Conservation (phyloP, 2,329 filamentous ascomycete species). For the Stemphylium vesicarium region DNA sequence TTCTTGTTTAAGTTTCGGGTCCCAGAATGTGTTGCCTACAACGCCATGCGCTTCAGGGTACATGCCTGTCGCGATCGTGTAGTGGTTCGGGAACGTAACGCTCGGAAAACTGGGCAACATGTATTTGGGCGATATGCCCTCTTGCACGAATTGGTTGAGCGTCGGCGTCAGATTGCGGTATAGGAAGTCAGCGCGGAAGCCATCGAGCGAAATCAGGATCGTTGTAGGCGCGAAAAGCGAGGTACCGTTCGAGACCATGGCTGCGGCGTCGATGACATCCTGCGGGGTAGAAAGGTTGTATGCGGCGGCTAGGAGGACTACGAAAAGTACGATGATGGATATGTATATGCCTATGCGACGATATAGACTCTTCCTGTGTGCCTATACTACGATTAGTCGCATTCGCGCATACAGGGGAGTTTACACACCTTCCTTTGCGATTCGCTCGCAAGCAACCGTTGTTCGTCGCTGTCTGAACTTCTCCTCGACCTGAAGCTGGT, state of each 20-base stretch:
- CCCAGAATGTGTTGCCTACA: constrained; percentile 95
- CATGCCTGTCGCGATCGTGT: constrained; percentile 87
- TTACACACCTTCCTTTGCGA: constrained; percentile 39
- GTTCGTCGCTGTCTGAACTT: constrained; percentile 56
- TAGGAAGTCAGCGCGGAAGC: constrained; percentile 93
- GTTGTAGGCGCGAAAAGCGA: constrained; percentile 90
- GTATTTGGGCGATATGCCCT: constrained; percentile 87
- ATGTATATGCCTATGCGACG: constrained; percentile 51
- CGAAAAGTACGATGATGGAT: constrained; percentile 60
- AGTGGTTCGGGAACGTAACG: constrained; percentile 94
- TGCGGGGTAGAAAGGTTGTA: constrained; percentile 59
- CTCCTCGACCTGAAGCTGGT: constrained; percentile 40
- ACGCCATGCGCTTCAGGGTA: constrained; percentile 93
- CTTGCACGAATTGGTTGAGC: constrained; percentile 76
- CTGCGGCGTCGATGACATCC: constrained; percentile 31
- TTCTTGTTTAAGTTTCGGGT: constrained; percentile 74
- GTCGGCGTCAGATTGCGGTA: constrained; percentile 82
- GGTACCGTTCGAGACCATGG: constrained; percentile 75
- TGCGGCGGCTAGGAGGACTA: constrained; percentile 62
- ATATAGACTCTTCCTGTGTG: constrained; percentile 45
- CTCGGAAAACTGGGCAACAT: constrained; percentile 96
- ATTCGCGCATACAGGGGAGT: constrained; percentile 43
- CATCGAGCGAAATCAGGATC: constrained; percentile 90
- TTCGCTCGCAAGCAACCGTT: constrained; percentile 62
- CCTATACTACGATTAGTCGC: constrained; percentile 27